These are phyloP conservation scores for Prinsepia uniflora DNA, from an alignment of 306 rosid genomes.

Conservation along the genomic window DNA sequence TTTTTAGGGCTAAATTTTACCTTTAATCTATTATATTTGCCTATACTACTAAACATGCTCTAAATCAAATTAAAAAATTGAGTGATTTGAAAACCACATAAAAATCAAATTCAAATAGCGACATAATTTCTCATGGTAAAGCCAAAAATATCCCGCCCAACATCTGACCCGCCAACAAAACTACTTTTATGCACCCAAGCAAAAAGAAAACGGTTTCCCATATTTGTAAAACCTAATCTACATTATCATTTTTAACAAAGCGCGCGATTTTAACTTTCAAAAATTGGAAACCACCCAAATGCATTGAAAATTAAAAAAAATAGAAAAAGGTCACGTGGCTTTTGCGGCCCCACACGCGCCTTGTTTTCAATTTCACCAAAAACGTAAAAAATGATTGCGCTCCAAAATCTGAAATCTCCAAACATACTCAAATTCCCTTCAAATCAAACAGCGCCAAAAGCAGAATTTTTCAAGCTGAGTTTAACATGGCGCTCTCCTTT, in stretches of 20 bases:
- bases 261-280: constrained; percentile 1
- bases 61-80: too few species aligned
- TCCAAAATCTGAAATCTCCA: neutral
- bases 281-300: neutral
- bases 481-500: constrained; percentile 23
- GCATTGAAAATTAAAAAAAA: neutral
- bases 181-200: too few species aligned
- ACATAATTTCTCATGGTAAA: too few species aligned
- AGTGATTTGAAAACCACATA: too few species aligned
- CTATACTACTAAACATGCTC: too few species aligned
- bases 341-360: neutral
- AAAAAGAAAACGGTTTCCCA: too few species aligned
- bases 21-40: too few species aligned
- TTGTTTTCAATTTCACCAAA: neutral
- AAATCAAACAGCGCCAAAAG: constrained; percentile 16
- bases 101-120: too few species aligned
- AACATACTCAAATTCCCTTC: neutral
- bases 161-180: too few species aligned
- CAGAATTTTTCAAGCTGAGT: neutral
- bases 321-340: neutral
- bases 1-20: too few species aligned
- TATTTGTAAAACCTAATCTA: neutral
- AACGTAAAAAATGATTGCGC: neutral
- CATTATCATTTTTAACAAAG: too few species aligned
- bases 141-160: too few species aligned